Evolutionary conservation across 495 filamentous ascomycete species (phyloP), one percentile per base, ranked within the genome.

Genomic region (Penicillium malachiteum): DNA sequence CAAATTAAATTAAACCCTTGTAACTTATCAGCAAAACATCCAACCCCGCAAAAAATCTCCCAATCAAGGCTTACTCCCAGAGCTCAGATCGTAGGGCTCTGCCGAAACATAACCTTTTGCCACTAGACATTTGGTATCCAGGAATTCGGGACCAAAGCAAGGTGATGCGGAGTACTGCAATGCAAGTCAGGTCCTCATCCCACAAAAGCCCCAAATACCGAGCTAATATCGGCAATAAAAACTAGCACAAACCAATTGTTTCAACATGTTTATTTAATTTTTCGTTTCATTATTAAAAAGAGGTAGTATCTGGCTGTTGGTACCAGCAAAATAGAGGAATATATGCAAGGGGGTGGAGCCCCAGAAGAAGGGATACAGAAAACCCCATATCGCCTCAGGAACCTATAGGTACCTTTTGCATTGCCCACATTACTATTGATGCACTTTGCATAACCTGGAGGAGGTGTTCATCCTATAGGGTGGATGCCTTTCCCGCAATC

Each of bases 131-230:
- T 40, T 30, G 35, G 49, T 58, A 64, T 57, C 55, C 58, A 49
- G 64, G 50, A 41, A 62, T 38, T 49, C 58, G 64, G 57, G 53
- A 61, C 8, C 44, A 16, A 67, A 56, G 64, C 58, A 67, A 67
- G 64, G 64, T 26, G 50, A 64, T 59, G 50, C 41, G 48, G 37
- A 26, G 49, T 31, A 14, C 57, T 60, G 61, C 61, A 56, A 62
- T 64, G 64, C 64, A 34, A 64, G 58, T 59, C 64, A 64, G 48
- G 1, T 26, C n/a, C n/a, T n/a, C n/a, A n/a, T n/a, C 21, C 4
- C 21, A 4, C 21, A 26, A 26, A 26, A 26, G 21, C 21, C 21
- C 21, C 21, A 26, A 26, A 26, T 26, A 26, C 21, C 21, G 21
- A 26, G 21, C 21, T 26, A 26, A 26, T 26, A 26, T 26, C 21